phyloP scores from a whole-genome alignment of 345 rosid species.

The Angophora floribunda region DNA sequence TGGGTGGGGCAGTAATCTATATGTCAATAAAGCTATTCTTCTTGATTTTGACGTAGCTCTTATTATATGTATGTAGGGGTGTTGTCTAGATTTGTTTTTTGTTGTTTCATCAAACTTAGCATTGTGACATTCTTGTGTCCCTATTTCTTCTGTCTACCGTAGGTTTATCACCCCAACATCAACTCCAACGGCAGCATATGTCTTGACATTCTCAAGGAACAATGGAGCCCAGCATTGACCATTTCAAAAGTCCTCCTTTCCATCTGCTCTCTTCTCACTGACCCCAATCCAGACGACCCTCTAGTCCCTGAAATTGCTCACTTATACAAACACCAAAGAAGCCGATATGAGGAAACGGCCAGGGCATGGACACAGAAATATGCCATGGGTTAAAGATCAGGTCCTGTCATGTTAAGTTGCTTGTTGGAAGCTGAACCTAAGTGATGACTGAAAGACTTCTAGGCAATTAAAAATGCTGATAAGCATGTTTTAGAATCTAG shows the following conservation, averaged over 20 bases:
- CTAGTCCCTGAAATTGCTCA: conserved; percentile 12
- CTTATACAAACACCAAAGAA: conserved; percentile 7
- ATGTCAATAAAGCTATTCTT: background rate
- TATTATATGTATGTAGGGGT: background rate
- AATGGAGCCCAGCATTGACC: conserved; percentile 15
- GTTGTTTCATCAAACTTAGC: background rate
- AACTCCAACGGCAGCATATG: conserved; percentile 17
- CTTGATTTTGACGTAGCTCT: background rate
- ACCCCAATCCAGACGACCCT: conserved; percentile 14
- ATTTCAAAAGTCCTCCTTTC: conserved; percentile 9
- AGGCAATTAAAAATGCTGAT: background rate
- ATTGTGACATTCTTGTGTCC: background rate
- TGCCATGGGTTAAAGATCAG: conserved; percentile 4
- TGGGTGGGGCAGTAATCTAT: background rate
- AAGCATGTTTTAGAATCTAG: background rate
- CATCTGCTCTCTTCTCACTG: conserved; percentile 11
- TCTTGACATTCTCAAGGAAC: conserved; percentile 17
- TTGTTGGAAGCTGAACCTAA: background rate
- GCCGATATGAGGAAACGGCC: conserved; percentile 7
- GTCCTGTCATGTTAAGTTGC: background rate
- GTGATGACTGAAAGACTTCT: background rate
- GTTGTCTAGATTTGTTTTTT: background rate
- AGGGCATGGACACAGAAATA: conserved; percentile 11
- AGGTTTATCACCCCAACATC: conserved; percentile 17
- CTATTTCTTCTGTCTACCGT: background rate